These are phyloP conservation scores for Torrubiellomyces zombiae DNA, from an alignment of 2,329 filamentous ascomycete species.

Conservation along the genomic window DNA sequence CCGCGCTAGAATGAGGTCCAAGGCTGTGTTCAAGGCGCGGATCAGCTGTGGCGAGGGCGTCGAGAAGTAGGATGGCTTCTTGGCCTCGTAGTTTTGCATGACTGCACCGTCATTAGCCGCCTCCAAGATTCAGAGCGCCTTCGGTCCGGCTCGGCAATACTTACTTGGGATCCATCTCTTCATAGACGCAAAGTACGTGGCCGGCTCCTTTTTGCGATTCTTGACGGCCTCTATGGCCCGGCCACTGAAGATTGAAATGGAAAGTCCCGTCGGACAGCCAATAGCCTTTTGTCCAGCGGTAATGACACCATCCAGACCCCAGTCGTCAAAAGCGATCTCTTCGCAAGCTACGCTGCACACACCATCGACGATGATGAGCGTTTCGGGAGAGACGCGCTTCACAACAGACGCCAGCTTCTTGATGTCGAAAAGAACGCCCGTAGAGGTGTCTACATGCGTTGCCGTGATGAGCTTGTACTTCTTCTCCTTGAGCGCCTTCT, in stretches of 20 bases:
- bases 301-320: slow-evolving; percentile 81
- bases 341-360: slow-evolving; percentile 95
- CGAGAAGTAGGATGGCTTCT: slow-evolving; percentile 95
- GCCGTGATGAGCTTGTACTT: slow-evolving; percentile 89
- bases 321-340: slow-evolving; percentile 90
- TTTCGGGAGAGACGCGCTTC: slow-evolving; percentile 74
- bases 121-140: not conserved
- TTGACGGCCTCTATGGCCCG: slow-evolving; percentile 71
- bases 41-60: slow-evolving; percentile 90
- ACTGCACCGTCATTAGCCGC: slow-evolving; percentile 29
- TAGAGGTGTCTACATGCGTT: slow-evolving; percentile 95
- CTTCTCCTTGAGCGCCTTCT: slow-evolving; percentile 76
- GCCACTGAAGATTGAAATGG: slow-evolving; percentile 85
- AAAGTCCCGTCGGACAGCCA: slow-evolving; percentile 83
- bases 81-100: slow-evolving; percentile 97
- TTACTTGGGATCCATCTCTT: slow-evolving; percentile 91
- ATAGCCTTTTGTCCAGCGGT: slow-evolving; percentile 96
- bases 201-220: slow-evolving; percentile 62
- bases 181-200: slow-evolving; percentile 88
- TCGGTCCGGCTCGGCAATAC: no score
- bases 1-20: slow-evolving; percentile 69
- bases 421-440: slow-evolving; percentile 84
- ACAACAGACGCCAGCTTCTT: slow-evolving; percentile 71
- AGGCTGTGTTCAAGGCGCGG: slow-evolving; percentile 76
- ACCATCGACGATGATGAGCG: slow-evolving; percentile 81